Base-by-base conservation (phyloP, 306 rosid genomes). In the Pterocarpus macrocarpus region DNA sequence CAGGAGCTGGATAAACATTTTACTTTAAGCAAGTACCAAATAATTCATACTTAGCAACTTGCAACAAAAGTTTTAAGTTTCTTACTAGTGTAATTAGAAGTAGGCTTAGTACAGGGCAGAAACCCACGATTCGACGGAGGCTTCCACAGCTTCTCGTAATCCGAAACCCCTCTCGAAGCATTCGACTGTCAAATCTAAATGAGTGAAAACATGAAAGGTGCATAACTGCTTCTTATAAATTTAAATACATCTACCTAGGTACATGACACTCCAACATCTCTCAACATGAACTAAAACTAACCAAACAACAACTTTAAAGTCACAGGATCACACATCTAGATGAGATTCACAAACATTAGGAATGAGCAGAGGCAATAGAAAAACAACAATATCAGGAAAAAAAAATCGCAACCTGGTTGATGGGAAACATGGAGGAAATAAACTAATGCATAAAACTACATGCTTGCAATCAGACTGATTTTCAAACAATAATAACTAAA, bases 141-240 rank as follows among this genome's bases (percentile, higher is more conserved):
- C 83, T 90, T 93, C 99, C 99, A 95, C 79, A 95, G 85, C 90
- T 88, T 95, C 78, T 90, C 91, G 10, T 72, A 66, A 62, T 77
- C 90, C 47, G 82, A 83, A 76, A 32, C 47, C 82, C 77, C 75
- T 79, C 83, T 80, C 55, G 89, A 78, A 73, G 80, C 76, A 64
- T 79, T 87, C 74, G 87, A 88, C 97, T 90, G 86, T 83, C 86
- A 88, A 81, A 49, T 83, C 71, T 64, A 82, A 86, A 85, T 68
- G 86, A 85, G 89, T 82, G 80, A 89, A 82, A 88, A 87, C 71
- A 83, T 64, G 84, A 82, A 86, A 81, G 64, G 79, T 36, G 80
- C 85, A 85, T 64, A 86, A 85, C 85, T 78, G 69, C 84, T 73
- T 83, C 57, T 34, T 50, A 87, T 64, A 64, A 68, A 79, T 41